phyloP scores from a whole-genome alignment of 106 monocot genomes.

The Acanthochlamys bracteata region DNA sequence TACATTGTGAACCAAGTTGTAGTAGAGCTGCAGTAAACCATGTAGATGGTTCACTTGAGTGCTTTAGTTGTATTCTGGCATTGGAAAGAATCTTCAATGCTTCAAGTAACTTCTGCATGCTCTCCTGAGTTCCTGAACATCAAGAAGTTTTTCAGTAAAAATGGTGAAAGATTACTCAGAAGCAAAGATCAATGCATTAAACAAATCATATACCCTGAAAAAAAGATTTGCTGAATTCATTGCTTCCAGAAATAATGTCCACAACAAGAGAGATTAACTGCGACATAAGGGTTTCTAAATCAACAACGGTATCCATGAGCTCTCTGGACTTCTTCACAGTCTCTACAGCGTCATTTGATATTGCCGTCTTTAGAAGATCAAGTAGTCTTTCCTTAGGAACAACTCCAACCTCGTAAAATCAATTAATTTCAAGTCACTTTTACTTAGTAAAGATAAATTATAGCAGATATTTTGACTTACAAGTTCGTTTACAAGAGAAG shows the following conservation, averaged over 20 bases:
- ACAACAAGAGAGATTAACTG: conserved; percentile 49
- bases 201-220: too few relatives aligned
- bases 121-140: conserved; percentile 15
- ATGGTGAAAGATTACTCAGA: neutral
- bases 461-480: conserved; percentile 33
- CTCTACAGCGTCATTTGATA: conserved; percentile 45
- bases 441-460: too few relatives aligned
- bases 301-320: conserved; percentile 42
- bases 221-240: neutral
- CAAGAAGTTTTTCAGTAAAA: neutral
- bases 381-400: conserved; percentile 56
- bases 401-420: conserved; percentile 42
- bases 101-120: conserved; percentile 34
- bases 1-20: conserved; percentile 50
- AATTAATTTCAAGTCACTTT: neutral
- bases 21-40: conserved; percentile 80
- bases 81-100: conserved; percentile 27
- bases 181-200: too few relatives aligned
- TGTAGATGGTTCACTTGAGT: conserved; percentile 65
- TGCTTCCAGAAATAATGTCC: conserved; percentile 28
- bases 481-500: conserved; percentile 52
- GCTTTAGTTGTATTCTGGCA: conserved; percentile 67
- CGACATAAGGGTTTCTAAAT: conserved; percentile 48
- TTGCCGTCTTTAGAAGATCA: conserved; percentile 45
- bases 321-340: conserved; percentile 56